These are phyloP conservation scores for Inga laurina DNA, from an alignment of 306 rosid species.

Conservation along the genomic window DNA sequence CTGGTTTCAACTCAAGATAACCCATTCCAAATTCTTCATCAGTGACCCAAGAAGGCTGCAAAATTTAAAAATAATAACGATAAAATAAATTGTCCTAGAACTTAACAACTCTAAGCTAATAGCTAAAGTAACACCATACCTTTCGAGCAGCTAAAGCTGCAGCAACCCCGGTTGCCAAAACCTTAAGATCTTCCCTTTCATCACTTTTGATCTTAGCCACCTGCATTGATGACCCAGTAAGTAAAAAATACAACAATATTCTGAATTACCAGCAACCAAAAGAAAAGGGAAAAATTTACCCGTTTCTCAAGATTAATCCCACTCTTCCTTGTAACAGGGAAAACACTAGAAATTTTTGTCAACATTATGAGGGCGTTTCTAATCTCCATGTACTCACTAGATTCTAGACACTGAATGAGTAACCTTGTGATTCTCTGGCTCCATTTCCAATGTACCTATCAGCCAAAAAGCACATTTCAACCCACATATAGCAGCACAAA, in stretches of 20 bases:
- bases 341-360: conserved; percentile 89
- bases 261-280: conserved; percentile 12
- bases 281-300: conserved; percentile 42
- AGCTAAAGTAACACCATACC: conserved; percentile 48
- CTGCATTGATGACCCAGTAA: conserved; percentile 42
- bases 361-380: conserved; percentile 92
- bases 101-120: conserved; percentile 4
- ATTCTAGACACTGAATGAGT: conserved; percentile 92
- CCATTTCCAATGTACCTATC: conserved; percentile 99
- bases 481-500: background rate
- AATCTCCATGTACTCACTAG: conserved; percentile 97
- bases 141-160: conserved; percentile 98
- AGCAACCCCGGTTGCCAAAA: conserved; percentile 93
- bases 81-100: background rate
- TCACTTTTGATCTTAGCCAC: conserved; percentile 95
- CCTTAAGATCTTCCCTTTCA: conserved; percentile 98
- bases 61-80: background rate
- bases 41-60: conserved; percentile 93
- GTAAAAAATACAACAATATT: conserved; percentile 1
- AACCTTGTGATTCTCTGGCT: conserved; percentile 92
- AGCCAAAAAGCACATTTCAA: conserved; percentile 28
- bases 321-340: conserved; percentile 95
- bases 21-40: conserved; percentile 99
- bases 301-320: conserved; percentile 96
- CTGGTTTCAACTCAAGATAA: conserved; percentile 74